A percentile compares a stretch with the other conserved stretches of the same genome.
phyloP scores from a whole-genome alignment of 495 filamentous ascomycete genomes.

The Bryoglossum gracile region DNA sequence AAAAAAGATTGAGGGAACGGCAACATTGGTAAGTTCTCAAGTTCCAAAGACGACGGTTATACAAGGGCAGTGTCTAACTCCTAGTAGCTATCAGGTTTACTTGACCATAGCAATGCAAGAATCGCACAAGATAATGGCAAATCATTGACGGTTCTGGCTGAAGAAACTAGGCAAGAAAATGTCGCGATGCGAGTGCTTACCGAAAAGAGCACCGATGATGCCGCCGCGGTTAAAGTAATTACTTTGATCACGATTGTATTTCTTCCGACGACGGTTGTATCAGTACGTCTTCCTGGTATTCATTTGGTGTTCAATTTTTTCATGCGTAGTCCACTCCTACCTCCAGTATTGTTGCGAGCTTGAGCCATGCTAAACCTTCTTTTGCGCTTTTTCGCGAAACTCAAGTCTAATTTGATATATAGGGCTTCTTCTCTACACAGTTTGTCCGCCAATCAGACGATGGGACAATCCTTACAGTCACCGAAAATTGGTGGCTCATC shows the following conservation, averaged over 20 bases:
- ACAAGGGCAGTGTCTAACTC: neutral
- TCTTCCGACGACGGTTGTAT: neutral
- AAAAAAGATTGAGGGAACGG: neutral
- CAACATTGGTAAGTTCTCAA: neutral
- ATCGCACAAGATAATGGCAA: neutral
- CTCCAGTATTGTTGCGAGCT: too few species aligned
- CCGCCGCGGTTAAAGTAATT: slow-evolving; percentile 1
- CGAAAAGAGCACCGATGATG: neutral
- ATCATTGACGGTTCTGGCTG: neutral
- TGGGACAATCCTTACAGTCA: neutral
- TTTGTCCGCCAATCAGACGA: slow-evolving; percentile 5
- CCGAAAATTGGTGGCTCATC: neutral
- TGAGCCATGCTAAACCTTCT: too few species aligned
- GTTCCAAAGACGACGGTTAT: neutral
- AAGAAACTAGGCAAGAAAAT: slow-evolving; percentile 2
- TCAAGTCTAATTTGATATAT: neutral
- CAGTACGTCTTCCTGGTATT: neutral
- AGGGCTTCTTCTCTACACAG: slow-evolving; percentile 1
- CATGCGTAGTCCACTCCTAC: too few species aligned
- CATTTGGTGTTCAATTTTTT: too few species aligned
- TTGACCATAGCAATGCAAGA: neutral
- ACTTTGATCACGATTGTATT: slow-evolving; percentile 1
- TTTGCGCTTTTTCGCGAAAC: too few species aligned
- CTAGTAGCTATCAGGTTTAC: neutral
- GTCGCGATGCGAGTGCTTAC: neutral